Evolutionary conservation across 2,329 filamentous ascomycete genomes (phyloP), one percentile per base, ranked within the genome.

Genomic region (Venturia effusa): DNA sequence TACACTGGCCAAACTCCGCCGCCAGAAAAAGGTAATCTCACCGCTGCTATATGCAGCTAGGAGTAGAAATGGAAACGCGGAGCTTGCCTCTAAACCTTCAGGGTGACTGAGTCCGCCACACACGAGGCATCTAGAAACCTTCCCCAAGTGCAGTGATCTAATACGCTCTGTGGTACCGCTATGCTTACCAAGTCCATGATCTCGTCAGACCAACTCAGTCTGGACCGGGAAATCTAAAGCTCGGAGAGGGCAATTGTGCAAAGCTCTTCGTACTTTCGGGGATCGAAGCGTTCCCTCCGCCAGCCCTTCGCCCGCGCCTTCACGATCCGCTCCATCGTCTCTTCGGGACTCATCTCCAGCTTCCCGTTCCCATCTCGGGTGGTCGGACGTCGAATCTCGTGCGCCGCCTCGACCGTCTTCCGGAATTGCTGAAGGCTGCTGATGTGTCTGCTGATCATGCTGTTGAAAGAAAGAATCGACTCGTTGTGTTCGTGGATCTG

Each of bases 171-270:
- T 57, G 27, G 30, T 34, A 57, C 19, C 51, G 45, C 27, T 57
- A 34, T 32, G 27, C 51, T 57, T 30, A 57, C n/a, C 11, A n/a
- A 57, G 22, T 34, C 15, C 51, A 34, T 57, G 8, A 57, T 57
- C 27, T n/a, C n/a, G 4, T 15, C 45, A 34, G 3, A 4, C 15
- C 34, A n/a, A 13, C n/a, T 15, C 30, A 34, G 3, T 11, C 8
- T 19, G 30, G 1, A n/a, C 4, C 4, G 17, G 15, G 7, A 34
- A 1, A 34, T 11, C 51, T 57, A 64, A 10, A 65, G 64, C 61
- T 65, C 64, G n/a, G 45, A 27, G 13, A 63, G 24, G 19, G 64
- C 64, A 32, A 19, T 19, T n/a, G 60, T 54, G 40, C 64, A 65
- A 4, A 65, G 64, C 24, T 65, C 51, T 37, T 64, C 41, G 59